phyloP scores from a whole-genome alignment of 2,329 filamentous ascomycete genomes.

The Pyrenophora graminea region DNA sequence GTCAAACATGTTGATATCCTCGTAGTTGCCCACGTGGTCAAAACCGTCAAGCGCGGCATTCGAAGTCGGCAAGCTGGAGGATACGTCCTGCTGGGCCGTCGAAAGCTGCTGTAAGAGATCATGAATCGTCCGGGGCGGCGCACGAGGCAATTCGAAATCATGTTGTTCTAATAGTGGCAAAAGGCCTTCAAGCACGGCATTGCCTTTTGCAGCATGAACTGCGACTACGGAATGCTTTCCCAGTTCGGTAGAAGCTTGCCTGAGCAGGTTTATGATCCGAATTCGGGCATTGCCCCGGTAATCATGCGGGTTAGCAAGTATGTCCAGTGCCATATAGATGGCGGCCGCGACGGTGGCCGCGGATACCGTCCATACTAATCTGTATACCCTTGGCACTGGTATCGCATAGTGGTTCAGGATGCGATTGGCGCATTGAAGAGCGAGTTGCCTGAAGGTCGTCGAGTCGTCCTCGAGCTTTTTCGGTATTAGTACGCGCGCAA shows the following conservation, averaged over 20 bases:
- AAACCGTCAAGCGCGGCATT: background rate
- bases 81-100: background rate
- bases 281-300: constrained; percentile 6
- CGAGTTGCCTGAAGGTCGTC: constrained; percentile 4
- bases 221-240: constrained; percentile 13
- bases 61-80: background rate
- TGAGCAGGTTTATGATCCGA: constrained; percentile 7
- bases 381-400: constrained; percentile 12
- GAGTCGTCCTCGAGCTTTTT: constrained; percentile 3
- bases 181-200: constrained; percentile 8
- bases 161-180: constrained; percentile 7
- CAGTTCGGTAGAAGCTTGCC: constrained; percentile 7
- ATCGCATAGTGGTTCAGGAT: constrained; percentile 12
- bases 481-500: constrained; percentile 10
- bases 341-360: constrained; percentile 12
- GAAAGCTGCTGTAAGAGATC: constrained; percentile 13
- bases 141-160: constrained; percentile 3
- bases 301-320: constrained; percentile 11
- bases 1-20: constrained; percentile 1
- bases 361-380: constrained; percentile 14
- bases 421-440: constrained; percentile 9
- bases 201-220: constrained; percentile 14
- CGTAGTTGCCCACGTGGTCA: background rate
- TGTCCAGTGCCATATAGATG: constrained; percentile 12
- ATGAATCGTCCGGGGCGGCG: constrained; percentile 7